Evolutionary conservation across 192 early-diverging fungal species (phyloP).

Genomic region (Backusella circina): DNA sequence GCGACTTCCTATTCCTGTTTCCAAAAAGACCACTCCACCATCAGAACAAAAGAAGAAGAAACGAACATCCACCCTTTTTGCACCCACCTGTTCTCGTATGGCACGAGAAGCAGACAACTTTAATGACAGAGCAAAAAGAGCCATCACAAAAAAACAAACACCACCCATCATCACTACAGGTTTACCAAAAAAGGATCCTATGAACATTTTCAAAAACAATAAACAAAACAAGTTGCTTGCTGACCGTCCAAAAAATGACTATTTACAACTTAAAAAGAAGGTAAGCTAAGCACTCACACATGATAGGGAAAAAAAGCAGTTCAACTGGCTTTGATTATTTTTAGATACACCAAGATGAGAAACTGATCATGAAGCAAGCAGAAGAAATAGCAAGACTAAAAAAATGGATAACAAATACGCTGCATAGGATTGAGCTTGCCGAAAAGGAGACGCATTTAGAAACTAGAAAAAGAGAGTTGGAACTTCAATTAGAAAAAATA

Average conservation of each 20-base stretch:
- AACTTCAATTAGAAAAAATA: slow-evolving; percentile 5
- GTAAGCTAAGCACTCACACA: too few species aligned
- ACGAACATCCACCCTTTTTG: neutral
- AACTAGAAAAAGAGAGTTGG: slow-evolving; percentile 2
- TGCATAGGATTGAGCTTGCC: neutral
- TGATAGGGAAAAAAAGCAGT: neutral
- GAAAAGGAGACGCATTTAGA: neutral
- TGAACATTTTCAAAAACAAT: neutral
- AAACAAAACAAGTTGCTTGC: neutral
- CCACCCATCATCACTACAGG: neutral
- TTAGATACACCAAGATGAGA: neutral
- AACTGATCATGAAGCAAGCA: neutral
- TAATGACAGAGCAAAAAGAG: neutral
- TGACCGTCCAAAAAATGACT: neutral
- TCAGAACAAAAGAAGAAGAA: slow-evolving; percentile 4
- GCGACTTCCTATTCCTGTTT: neutral
- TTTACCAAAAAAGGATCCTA: neutral
- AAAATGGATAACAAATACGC: neutral
- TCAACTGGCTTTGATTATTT: too few species aligned
- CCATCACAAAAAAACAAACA: neutral
- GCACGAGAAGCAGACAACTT: slow-evolving; percentile 8
- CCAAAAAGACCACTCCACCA: neutral
- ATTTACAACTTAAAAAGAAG: neutral
- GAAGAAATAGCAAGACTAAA: neutral
- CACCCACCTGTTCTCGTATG: slow-evolving; percentile 13